A percentile compares a stretch with the other conserved stretches of the same genome.
Conservation (phyloP, 345 rosid genomes). For the Aegle marmelos region DNA sequence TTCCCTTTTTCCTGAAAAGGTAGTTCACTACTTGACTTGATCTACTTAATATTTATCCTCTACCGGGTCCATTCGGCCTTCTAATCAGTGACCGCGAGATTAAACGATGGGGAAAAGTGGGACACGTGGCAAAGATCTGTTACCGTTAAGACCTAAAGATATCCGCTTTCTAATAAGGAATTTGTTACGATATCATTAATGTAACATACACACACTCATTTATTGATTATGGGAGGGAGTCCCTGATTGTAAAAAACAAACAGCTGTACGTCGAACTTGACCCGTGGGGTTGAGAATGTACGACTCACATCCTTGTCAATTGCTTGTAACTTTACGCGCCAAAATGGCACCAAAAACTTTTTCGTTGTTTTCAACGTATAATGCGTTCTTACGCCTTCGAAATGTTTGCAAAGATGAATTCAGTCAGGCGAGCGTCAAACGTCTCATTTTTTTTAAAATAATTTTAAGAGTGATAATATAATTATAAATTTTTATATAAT, state of each 20-base stretch:
- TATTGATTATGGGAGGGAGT: not conserved
- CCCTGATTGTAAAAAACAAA: conserved; percentile 8
- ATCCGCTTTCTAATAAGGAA: conserved; percentile 21
- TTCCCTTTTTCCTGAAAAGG: no score
- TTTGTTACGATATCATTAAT: no score
- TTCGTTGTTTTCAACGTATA: no score
- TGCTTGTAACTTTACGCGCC: not conserved
- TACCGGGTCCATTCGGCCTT: not conserved
- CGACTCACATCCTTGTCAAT: not conserved
- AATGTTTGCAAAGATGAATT: no score
- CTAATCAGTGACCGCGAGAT: not conserved
- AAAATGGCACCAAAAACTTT: no score
- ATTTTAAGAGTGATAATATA: no score
- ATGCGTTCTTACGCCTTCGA: no score
- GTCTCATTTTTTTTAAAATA: no score
- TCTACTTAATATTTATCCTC: not conserved
- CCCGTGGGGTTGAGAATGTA: conserved; percentile 1
- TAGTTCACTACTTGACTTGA: no score
- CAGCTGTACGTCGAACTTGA: conserved; percentile 8
- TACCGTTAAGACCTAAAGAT: not conserved
- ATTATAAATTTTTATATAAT: no score
- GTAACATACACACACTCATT: no score
- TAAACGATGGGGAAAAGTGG: not conserved
- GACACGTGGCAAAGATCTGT: conserved; percentile 1
- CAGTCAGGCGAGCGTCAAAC: no score